Base-by-base conservation (phyloP, 1,139 yeast genomes). In the Suhomyces wounanorum region DNA sequence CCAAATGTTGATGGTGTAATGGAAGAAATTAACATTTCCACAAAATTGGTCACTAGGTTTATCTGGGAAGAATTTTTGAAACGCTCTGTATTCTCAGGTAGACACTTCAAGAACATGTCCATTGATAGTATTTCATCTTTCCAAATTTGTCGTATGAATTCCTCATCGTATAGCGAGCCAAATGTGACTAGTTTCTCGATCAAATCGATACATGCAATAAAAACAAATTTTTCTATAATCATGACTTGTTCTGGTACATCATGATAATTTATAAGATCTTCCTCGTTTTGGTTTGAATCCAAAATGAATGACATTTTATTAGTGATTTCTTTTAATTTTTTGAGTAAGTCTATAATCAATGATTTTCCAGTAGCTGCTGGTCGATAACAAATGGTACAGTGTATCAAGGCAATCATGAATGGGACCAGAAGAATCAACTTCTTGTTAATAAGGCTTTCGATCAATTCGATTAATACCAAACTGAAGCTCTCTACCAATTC, bases 151-250 rank as follows among this genome's bases (percentile, higher is more conserved):
- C 52, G 52, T 7, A 65, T 57, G 44, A 63, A 63, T 2, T 49
- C 54, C 7, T 57, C 45, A 5, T 65, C 73, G 51, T 59, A 59
- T 33, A 59, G 57, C 0, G 75, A 57, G 5, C 74, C 56, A 9
- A 70, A 55, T 1, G 63, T 54, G 26, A 69, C 60, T 41, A 71
- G 58, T 28, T 64, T 62, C 55, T 85, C 89, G 26, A 85, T 59
- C 2, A 81, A 69, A 61, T 85, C 91, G 64, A 82, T 71, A 8
- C 82, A 72, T 59, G 77, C 78, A 1, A 80, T 60, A 3, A 83
- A 66, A 1, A 75, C 69, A 51, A 82, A 73, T 40, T 77, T 77
- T 56, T 83, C 84, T 9, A 85, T 61, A 1, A 83, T 62, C 58
- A 70, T 62, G 1, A 66, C 67, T 55, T 80, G 84, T 52, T 69